Conservation (phyloP, 306 rosid species). For the Calophaca sinica region DNA sequence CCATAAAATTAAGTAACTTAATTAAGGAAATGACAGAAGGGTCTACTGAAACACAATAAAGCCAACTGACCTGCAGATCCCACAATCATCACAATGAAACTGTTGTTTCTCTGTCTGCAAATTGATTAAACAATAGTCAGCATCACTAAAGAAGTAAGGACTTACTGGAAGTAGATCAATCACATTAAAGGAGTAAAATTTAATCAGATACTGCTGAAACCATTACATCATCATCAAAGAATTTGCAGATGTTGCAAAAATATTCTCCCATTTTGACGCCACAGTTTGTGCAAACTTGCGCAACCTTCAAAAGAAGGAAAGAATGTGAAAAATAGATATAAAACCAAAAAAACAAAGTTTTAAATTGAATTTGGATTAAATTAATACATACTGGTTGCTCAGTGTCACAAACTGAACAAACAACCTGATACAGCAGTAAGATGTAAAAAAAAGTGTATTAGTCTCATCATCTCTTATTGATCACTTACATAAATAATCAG, state of each 20-base stretch:
- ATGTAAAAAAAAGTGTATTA: conserved; percentile 1
- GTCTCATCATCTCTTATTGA: not conserved
- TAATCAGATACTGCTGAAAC: not conserved
- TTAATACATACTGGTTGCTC: conserved; percentile 89
- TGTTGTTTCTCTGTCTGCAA: conserved; percentile 67
- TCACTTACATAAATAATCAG: not conserved
- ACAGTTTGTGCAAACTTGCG: conserved; percentile 87
- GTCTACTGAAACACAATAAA: conserved; percentile 31
- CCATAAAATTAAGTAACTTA: conserved; percentile 27
- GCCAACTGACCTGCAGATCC: conserved; percentile 83
- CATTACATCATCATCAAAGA: conserved; percentile 88
- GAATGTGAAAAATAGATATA: conserved; percentile 28
- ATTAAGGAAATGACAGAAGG: not conserved
- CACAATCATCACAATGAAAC: conserved; percentile 92
- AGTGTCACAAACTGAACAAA: conserved; percentile 90
- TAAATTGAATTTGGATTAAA: not conserved
- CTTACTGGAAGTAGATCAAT: conserved; percentile 22
- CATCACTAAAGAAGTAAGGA: conserved; percentile 13
- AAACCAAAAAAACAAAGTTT: conserved; percentile 10
- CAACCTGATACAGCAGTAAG: conserved; percentile 64
- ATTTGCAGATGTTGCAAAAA: conserved; percentile 84
- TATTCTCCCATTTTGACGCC: conserved; percentile 92
- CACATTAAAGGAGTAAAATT: conserved; percentile 24
- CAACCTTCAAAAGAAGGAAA: conserved; percentile 53
- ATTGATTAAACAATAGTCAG: conserved; percentile 30